Base-by-base conservation (phyloP, 2,329 filamentous ascomycete genomes). In the Trichoderma brevicompactum region DNA sequence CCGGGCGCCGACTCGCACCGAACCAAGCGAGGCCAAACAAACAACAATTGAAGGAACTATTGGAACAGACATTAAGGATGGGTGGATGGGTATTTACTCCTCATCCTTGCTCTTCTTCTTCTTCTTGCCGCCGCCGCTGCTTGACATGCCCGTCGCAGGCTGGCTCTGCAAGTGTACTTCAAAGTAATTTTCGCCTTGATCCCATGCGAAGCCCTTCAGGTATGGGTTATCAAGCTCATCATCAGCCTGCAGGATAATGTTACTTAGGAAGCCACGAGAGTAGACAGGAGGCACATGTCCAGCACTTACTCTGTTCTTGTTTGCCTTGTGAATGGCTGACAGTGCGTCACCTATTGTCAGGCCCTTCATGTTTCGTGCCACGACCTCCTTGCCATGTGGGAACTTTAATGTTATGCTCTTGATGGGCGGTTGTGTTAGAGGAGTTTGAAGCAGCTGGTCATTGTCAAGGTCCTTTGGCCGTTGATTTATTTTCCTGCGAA, bases 311-410 rank as follows among this genome's bases (percentile, higher is more conserved):
- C 94, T 90, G 88, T 97, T 97, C 87, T 96, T 96, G 85, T 92
- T 96, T 72, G 91, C 87, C 84, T 97, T 97, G 85, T 97, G 85
- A 80, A 98, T 97, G 74, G 92, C 94, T 78, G 97, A 94, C 78
- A 97, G 77, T 66, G 93, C 93, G 79, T 98, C 94, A 84, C 97
- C 97, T 84, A 98, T 94, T 65, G 94, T 98, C 71, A 98, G 93
- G 65, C 94, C 94, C 79, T 94, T 94, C 73, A 94, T 82, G 80
- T 97, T 98, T 74, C 94, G 87, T 75, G 93, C 94, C 38, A 90
- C 65, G 23, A 97, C 91, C 75, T 94, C 89, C 64, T 95, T 86
- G 59, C 94, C 94, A 61, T 96, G 83, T 15, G 92, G 92, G 84
- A 96, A 97, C 80, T 93, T 88, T 53, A 98, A 85, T 79, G 97